Evolutionary conservation across 1,284 basidiomycete genomes (phyloP), one percentile per base, ranked within the genome.

Genomic region (Taiwanofungus camphoratus): DNA sequence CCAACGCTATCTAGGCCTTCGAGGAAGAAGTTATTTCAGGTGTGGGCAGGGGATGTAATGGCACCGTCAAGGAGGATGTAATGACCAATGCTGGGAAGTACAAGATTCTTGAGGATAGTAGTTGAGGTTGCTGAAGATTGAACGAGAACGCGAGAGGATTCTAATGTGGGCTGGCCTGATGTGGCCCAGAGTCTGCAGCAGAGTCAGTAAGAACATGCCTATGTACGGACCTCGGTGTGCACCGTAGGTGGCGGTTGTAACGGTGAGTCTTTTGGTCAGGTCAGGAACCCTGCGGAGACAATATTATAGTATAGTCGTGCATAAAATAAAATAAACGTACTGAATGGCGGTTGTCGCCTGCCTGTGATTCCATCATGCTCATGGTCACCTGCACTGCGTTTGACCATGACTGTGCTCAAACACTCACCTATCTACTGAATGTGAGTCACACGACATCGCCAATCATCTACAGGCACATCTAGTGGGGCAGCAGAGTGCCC

Each of bases 1-100:
- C 90, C 92, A 41, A 96, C 73, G 52, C 85, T 88, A 19, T 77
- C 68, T 0, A 73, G 71, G 0, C 79, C 82, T 41, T 90, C 79
- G 19, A 99, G 73, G 68, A 99, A 99, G 71, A 98, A 98, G 71
- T 98, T 98, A 70, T 92, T 90, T 0, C 92, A 92, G 0, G 92
- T 80, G 57, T 99, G 94, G 39, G 82, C 77, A 3, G 79, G 72
- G 1, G 79, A 71, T 13, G 85, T 84, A 21, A 62, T 55, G 1
- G 67, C 62, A 34, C 76, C 64, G 53, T 95, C 92, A 44, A 95
- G 74, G 61, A 99, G 76, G 33, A 92, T 91, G 61, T 96, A 95
- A 58, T 87, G 77, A 16, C 93, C 90, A 49, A 97, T 81, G 16
- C 95, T 94, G 3, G 95, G 94, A 8, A 98, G 79, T 23, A 97